Percentiles rank a stretch among this genome's conserved stretches.
phyloP scores from a whole-genome alignment of 371 early-diverging fungal species.

The Lichtheimia ramosa region DNA sequence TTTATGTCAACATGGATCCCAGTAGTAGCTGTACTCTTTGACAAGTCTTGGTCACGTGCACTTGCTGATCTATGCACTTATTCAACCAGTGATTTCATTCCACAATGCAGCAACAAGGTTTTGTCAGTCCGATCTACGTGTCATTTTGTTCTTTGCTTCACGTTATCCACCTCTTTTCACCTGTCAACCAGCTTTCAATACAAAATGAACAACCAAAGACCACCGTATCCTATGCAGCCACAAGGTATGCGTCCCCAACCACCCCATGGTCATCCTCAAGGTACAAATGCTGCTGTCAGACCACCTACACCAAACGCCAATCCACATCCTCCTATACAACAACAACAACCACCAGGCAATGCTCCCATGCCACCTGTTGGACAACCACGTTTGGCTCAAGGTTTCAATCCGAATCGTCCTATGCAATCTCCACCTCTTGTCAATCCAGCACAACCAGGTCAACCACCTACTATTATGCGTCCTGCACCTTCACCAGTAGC shows the following conservation, averaged over 20 bases:
- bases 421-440: slow-evolving; percentile 7
- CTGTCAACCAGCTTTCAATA: too few relatives aligned
- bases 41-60: too few relatives aligned
- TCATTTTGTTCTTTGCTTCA: too few relatives aligned
- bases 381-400: slow-evolving; percentile 6
- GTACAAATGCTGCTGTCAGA: not conserved
- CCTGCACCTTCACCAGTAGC: slow-evolving; percentile 13
- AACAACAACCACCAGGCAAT: not conserved
- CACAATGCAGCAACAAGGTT: too few relatives aligned
- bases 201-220: slow-evolving; percentile 4
- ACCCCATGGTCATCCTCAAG: slow-evolving; percentile 8
- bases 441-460: slow-evolving; percentile 1
- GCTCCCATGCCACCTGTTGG: not conserved
- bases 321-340: slow-evolving; percentile 16
- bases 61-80: too few relatives aligned
- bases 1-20: too few relatives aligned
- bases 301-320: slow-evolving; percentile 9
- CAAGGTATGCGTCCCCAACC: slow-evolving; percentile 17
- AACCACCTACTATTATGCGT: not conserved
- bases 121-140: too few relatives aligned
- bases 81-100: too few relatives aligned
- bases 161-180: too few relatives aligned
- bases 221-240: slow-evolving; percentile 20
- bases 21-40: too few relatives aligned
- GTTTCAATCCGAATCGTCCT: slow-evolving; percentile 6